These are phyloP conservation scores for Sclerospora graminicola DNA, from an alignment of 352 stramenopile species.

Conservation along the genomic window DNA sequence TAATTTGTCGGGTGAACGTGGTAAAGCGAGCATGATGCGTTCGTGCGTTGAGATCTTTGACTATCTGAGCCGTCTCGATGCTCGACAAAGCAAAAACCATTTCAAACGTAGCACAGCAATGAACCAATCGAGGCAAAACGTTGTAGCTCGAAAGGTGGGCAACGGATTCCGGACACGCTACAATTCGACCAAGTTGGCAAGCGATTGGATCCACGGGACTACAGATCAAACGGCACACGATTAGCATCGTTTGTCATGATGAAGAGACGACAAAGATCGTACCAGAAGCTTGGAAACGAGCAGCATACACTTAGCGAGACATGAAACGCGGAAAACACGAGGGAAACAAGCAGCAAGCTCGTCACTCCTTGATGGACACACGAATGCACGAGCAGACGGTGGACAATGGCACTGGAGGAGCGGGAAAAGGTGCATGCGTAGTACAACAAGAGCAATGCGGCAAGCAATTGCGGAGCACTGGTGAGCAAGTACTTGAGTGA, in stretches of 20 bases:
- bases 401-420: constrained; percentile 27
- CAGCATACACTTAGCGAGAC: constrained; percentile 42
- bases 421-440: constrained; percentile 50
- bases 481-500: constrained; percentile 49
- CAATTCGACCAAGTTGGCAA: constrained; percentile 28
- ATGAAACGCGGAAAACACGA: constrained; percentile 40
- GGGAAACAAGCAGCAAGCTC: constrained; percentile 26
- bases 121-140: constrained; percentile 24
- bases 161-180: constrained; percentile 29
- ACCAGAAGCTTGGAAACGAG: constrained; percentile 42
- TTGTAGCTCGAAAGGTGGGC: constrained; percentile 24
- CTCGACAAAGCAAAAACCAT: constrained; percentile 33
- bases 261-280: neutral
- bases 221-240: neutral
- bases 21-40: constrained; percentile 30
- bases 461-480: constrained; percentile 33
- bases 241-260: constrained; percentile 2
- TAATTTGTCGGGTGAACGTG: constrained; percentile 25
- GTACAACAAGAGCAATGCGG: constrained; percentile 39
- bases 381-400: constrained; percentile 43
- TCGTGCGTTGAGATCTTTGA: constrained; percentile 30
- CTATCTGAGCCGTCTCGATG: constrained; percentile 24
- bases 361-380: constrained; percentile 39
- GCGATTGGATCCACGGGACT: constrained; percentile 29
- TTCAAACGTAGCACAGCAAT: constrained; percentile 34